Evolutionary conservation across 2,329 filamentous ascomycete genomes (phyloP).

Genomic region (Aspergillus brunneoviolaceus): DNA sequence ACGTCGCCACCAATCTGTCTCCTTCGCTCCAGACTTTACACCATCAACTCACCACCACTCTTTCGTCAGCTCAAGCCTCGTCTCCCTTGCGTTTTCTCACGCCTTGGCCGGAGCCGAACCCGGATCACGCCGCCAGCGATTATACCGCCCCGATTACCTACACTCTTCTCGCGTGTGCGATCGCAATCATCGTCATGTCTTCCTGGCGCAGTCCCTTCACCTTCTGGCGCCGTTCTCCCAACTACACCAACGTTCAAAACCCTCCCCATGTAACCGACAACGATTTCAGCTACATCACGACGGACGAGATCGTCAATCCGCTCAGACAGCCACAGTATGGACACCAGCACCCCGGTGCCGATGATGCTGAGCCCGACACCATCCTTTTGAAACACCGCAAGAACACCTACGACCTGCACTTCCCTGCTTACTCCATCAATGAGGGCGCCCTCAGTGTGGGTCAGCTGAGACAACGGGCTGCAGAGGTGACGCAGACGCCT

Average conservation of each 20-base stretch:
- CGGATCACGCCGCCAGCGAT: constrained; percentile 8
- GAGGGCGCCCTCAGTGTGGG: constrained; percentile 46
- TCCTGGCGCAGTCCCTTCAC: constrained; percentile 34
- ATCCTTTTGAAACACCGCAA: constrained; percentile 45
- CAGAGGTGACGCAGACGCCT: constrained; percentile 34
- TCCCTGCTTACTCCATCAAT: constrained; percentile 49
- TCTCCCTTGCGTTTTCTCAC: constrained; percentile 24
- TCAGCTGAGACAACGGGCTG: constrained; percentile 42
- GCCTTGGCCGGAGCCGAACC: constrained; percentile 20
- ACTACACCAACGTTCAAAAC: constrained; percentile 26
- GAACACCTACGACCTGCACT: constrained; percentile 44
- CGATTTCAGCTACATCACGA: constrained; percentile 43
- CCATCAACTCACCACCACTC: constrained; percentile 22
- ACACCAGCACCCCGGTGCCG: constrained; percentile 16
- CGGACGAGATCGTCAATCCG: constrained; percentile 34
- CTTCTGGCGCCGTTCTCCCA: constrained; percentile 35
- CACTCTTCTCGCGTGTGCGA: constrained; percentile 28
- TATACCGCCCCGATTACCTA: constrained; percentile 23
- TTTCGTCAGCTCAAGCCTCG: constrained; percentile 23
- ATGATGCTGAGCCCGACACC: constrained; percentile 43
- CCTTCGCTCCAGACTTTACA: constrained; percentile 33
- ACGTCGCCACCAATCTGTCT: constrained; percentile 33
- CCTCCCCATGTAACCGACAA: constrained; percentile 38
- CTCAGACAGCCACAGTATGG: constrained; percentile 16
- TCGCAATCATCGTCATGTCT: constrained; percentile 34